Evolutionary conservation across 345 rosid genomes (phyloP).

Genomic region (Boechera retrofracta): DNA sequence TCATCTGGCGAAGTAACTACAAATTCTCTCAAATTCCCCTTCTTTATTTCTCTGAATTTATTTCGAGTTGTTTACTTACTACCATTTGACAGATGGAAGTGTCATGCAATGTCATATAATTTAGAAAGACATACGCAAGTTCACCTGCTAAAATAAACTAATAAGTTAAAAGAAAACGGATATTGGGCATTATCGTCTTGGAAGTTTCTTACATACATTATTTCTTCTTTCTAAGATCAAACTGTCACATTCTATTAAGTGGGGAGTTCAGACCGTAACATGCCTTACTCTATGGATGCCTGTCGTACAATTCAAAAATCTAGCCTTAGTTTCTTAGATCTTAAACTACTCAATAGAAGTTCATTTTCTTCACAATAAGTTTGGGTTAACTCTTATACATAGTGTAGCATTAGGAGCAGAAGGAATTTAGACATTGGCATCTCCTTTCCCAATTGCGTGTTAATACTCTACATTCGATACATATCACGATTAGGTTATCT

Average conservation of each 20-base stretch:
- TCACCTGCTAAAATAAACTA: conserved; percentile 22
- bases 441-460: conserved; percentile 10
- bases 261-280: conserved; percentile 2
- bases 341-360: conserved; percentile 1
- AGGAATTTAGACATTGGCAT: conserved; percentile 17
- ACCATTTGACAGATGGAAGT: not conserved
- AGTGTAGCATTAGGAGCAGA: conserved; percentile 7
- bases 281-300: not conserved
- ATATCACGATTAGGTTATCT: conserved; percentile 25
- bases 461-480: not conserved
- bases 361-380: conserved; percentile 4
- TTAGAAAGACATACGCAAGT: conserved; percentile 10
- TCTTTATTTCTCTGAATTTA: conserved; percentile 2
- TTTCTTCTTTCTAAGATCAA: conserved; percentile 2
- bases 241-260: conserved; percentile 1
- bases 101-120: conserved; percentile 10
- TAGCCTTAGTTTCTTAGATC: conserved; percentile 10
- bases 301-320: not conserved
- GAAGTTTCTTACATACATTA: conserved; percentile 20
- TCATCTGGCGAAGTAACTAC: conserved; percentile 91
- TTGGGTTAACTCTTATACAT: conserved; percentile 22
- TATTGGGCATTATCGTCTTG: conserved; percentile 9
- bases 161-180: conserved; percentile 5
- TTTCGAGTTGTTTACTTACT: conserved; percentile 11
- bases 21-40: conserved; percentile 18